Evolutionary conservation across 1,284 basidiomycete genomes (phyloP).

Genomic region (Macrocybe sp.): DNA sequence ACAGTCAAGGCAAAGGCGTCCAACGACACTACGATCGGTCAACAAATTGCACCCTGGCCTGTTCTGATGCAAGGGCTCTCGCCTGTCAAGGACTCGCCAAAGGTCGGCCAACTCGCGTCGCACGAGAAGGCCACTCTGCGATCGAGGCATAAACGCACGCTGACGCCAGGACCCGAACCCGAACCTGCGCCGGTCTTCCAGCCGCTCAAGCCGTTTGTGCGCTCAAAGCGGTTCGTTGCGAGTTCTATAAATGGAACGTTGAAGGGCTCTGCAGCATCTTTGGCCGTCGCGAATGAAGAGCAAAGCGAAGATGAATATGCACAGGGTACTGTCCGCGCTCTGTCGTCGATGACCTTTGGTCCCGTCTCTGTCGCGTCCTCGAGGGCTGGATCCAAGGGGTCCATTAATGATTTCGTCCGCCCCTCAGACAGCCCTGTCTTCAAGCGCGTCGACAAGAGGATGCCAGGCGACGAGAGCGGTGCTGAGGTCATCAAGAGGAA

Average conservation of each 20-base stretch:
- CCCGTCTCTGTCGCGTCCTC: constrained; percentile 35
- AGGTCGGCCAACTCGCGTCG: constrained; percentile 11
- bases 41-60: constrained; percentile 63
- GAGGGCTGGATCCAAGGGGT: constrained; percentile 23
- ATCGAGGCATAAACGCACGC: constrained; percentile 42
- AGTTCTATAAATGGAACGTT: constrained; percentile 21
- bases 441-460: constrained; percentile 32
- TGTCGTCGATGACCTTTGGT: constrained; percentile 40
- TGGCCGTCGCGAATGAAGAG: constrained; percentile 4
- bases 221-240: constrained; percentile 17
- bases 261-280: constrained; percentile 15
- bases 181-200: constrained; percentile 52
- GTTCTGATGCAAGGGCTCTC: constrained; percentile 43
- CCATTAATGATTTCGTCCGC: constrained; percentile 25
- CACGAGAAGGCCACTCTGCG: constrained; percentile 21
- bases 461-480: constrained; percentile 21
- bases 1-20: constrained; percentile 5
- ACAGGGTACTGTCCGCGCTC: constrained; percentile 25
- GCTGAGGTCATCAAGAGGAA: too few relatives aligned
- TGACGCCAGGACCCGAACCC: constrained; percentile 48
- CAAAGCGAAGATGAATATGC: too few relatives aligned
- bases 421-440: constrained; percentile 39
- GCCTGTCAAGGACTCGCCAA: constrained; percentile 33
- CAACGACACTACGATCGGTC: constrained; percentile 35
- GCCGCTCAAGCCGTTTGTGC: constrained; percentile 40